These are phyloP conservation scores for Phaeophleospora eucalypticola DNA, from an alignment of 2,329 filamentous ascomycete species.

Conservation along the genomic window DNA sequence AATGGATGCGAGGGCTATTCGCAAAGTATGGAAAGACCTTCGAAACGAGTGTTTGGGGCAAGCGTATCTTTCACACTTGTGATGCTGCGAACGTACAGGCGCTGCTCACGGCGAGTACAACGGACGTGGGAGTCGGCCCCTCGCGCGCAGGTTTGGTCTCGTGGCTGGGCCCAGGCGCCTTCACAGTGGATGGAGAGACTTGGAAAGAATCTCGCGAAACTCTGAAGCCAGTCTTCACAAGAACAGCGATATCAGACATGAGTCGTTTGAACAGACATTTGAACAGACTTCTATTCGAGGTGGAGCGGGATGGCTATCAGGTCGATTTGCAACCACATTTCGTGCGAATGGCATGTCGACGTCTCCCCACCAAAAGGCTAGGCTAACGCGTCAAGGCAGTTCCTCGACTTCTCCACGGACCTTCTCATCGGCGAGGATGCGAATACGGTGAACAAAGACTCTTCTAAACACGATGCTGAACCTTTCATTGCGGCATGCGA, in stretches of 20 bases:
- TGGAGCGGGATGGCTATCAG: conserved; percentile 2
- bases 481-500: conserved; percentile 2
- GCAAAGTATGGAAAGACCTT: conserved; percentile 5
- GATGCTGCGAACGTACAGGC: conserved; percentile 2
- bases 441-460: conserved; percentile 1
- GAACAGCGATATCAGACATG: conserved; percentile 1
- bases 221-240: conserved; percentile 5
- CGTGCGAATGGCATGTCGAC: conserved; percentile 4
- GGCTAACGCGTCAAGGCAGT: not conserved
- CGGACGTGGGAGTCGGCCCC: conserved; percentile 1
- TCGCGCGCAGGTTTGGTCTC: not conserved
- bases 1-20: not conserved
- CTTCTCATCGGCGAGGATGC: conserved; percentile 2
- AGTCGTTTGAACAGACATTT: conserved; percentile 1
- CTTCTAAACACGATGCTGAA: conserved; percentile 1
- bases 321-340: conserved; percentile 4
- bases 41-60: conserved; percentile 1
- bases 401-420: conserved; percentile 4
- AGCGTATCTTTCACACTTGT: conserved; percentile 4
- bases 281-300: not conserved
- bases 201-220: conserved; percentile 1
- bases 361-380: not conserved
- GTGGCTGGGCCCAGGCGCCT: conserved; percentile 2
- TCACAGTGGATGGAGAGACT: conserved; percentile 2
- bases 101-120: not conserved